Conservation (phyloP, 1,284 basidiomycete genomes). For the Ceratobasidium sp. region DNA sequence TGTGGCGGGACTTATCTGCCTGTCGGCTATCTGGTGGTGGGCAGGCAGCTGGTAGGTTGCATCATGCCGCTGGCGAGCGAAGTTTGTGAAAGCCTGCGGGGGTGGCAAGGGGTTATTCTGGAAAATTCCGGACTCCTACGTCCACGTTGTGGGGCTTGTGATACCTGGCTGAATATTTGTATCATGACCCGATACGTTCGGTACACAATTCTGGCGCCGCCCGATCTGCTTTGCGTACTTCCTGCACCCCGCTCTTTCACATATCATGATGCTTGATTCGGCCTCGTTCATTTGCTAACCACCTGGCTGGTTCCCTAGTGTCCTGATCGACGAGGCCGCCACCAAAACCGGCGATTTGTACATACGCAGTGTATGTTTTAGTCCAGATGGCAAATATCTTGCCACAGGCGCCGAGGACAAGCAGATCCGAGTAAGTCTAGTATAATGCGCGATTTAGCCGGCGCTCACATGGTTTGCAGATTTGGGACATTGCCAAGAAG, state of each 20-base stretch:
- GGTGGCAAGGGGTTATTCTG: not conserved
- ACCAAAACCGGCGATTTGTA: conserved; percentile 79
- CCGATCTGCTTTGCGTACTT: not conserved
- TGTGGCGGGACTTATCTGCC: not conserved
- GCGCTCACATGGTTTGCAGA: conserved; percentile 58
- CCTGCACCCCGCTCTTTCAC: not conserved
- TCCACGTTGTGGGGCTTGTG: conserved; percentile 1
- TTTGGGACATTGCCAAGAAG: conserved; percentile 86
- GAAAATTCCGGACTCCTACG: not conserved
- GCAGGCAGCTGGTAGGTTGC: conserved; percentile 5
- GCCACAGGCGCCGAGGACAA: conserved; percentile 89
- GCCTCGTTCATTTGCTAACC: conserved; percentile 16
- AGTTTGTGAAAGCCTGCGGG: not conserved
- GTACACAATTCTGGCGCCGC: not conserved
- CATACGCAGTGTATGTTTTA: conserved; percentile 86
- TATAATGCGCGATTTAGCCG: conserved; percentile 52
- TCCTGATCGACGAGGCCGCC: conserved; percentile 73
- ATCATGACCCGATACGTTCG: not conserved
- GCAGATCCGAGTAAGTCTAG: conserved; percentile 70
- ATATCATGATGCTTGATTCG: not conserved
- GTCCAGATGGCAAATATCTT: conserved; percentile 80
- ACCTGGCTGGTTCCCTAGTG: conserved; percentile 57
- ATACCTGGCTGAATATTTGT: not conserved
- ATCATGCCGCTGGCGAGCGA: not conserved
- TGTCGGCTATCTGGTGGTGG: too few relatives aligned